Percentiles rank a stretch among this genome's conserved stretches.
Conservation (phyloP, 2,329 filamentous ascomycete species). For the Nothopassalora personata region DNA sequence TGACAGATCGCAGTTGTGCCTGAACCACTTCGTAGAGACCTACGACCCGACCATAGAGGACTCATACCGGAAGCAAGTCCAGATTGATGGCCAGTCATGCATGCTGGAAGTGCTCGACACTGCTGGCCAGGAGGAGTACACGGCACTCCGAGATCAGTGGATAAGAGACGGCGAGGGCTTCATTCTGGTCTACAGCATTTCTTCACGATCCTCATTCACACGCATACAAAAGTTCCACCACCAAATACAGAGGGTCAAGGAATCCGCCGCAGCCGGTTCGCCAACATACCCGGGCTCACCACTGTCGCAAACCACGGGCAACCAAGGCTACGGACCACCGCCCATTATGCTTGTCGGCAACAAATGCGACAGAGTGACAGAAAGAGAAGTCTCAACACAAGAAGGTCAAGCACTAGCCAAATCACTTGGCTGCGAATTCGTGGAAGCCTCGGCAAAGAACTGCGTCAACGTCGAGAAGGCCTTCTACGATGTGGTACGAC, state of each 20-base stretch:
- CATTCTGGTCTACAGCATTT: slow-evolving; percentile 97
- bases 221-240: slow-evolving; percentile 94
- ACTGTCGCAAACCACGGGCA: slow-evolving; percentile 53
- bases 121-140: slow-evolving; percentile 97
- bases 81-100: slow-evolving; percentile 91
- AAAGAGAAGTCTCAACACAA: slow-evolving; percentile 93
- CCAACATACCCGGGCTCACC: slow-evolving; percentile 73
- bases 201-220: slow-evolving; percentile 88
- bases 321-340: slow-evolving; percentile 59
- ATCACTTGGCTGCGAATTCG: slow-evolving; percentile 91
- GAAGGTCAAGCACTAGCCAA: slow-evolving; percentile 88
- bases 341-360: slow-evolving; percentile 98
- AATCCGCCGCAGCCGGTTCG: slow-evolving; percentile 68
- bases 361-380: slow-evolving; percentile 94
- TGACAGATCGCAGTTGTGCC: slow-evolving; percentile 62
- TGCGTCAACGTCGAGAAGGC: slow-evolving; percentile 98
- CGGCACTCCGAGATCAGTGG: slow-evolving; percentile 93
- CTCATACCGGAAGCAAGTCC: slow-evolving; percentile 63
- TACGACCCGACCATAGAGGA: slow-evolving; percentile 66
- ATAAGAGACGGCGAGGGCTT: slow-evolving; percentile 97
- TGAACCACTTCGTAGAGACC: slow-evolving; percentile 98
- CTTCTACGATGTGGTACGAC: slow-evolving; percentile 94
- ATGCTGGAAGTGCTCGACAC: slow-evolving; percentile 98
- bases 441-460: slow-evolving; percentile 95
- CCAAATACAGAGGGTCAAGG: slow-evolving; percentile 95